Base-by-base conservation (phyloP, 2,329 filamentous ascomycete species). In the Trichoderma gracile region DNA sequence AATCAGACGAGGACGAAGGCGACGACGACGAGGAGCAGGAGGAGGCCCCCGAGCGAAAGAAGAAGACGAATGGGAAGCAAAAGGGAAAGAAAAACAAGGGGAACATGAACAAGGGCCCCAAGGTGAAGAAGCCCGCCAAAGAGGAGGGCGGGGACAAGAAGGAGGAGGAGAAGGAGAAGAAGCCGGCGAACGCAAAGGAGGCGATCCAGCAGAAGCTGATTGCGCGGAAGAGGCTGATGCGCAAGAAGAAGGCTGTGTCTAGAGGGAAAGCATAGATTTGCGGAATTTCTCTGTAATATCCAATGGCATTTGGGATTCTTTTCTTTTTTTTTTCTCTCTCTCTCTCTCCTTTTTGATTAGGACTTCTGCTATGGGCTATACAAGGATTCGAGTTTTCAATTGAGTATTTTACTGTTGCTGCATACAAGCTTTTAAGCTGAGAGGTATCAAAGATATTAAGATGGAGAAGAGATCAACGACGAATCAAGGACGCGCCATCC, bases 181-280 rank as follows among this genome's bases (percentile, higher is more conserved):
- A 78, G 63, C 71, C 77, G n/a, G 71, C 68, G 7, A 75, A 77
- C 23, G 73, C 72, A 14, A 77, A 78, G 63, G 74, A 72, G 30
- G 77, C 73, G 2, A 75, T 85, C 72, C 78, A 84, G 72, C 91
- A 92, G 72, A 89, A 88, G 72, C 91, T 97, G 72, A 96, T 97
- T 76, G 89, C 87, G 55, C 89, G 91, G 76, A 97, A 96, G 81
- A 84, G 92, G 67, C 86, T 90, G 80, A 85, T 89, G 81, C 86
- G 92, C 65, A 89, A 89, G 77, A 90, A 89, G 78, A 87, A 86
- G 79, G 78, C 79, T 6, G 70, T 75, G 17, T 68, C 71, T 12
- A 77, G 79, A 55, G 73, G 72, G 38, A 75, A 72, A 68, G 72
- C 71, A 40, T 76, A 63, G 23, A 40, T 7, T 33, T 42, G 46